Percentiles rank a stretch among this genome's conserved stretches.
Conservation (phyloP, 1,139 yeast species). For the Suhomyces ambrosiae region DNA sequence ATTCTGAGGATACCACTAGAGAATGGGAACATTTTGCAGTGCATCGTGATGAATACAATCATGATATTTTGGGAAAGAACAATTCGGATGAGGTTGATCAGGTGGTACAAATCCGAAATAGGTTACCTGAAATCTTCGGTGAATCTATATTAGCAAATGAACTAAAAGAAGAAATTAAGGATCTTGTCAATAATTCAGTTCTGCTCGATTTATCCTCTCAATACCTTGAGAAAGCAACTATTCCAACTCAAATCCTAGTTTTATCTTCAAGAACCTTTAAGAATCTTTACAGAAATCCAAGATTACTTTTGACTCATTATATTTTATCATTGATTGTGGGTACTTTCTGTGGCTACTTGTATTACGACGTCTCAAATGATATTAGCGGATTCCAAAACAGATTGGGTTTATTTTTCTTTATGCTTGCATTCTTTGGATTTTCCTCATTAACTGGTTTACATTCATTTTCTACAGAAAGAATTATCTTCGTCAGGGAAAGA, state of each 20-base stretch:
- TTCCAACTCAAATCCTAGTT: constrained; percentile 64
- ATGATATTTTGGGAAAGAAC: constrained; percentile 21
- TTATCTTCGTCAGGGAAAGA: constrained; percentile 87
- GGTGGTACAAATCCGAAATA: constrained; percentile 34
- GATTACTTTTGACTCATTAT: constrained; percentile 79
- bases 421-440: constrained; percentile 89
- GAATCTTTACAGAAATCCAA: constrained; percentile 89
- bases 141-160: constrained; percentile 54
- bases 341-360: constrained; percentile 79
- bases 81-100: constrained; percentile 31
- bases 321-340: constrained; percentile 76
- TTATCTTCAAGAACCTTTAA: constrained; percentile 86
- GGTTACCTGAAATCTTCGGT: constrained; percentile 44
- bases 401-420: constrained; percentile 86
- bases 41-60: constrained; percentile 71
- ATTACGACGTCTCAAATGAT: constrained; percentile 80
- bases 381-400: constrained; percentile 96
- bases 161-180: constrained; percentile 50
- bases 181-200: constrained; percentile 32
- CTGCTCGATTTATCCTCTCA: constrained; percentile 39
- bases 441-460: constrained; percentile 89
- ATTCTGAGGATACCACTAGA: constrained; percentile 56
- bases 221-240: constrained; percentile 53
- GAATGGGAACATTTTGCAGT: constrained; percentile 91
- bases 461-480: constrained; percentile 83